These are phyloP conservation scores for Cephaloascus albidus DNA, from an alignment of 805 yeast species.

Conservation along the genomic window DNA sequence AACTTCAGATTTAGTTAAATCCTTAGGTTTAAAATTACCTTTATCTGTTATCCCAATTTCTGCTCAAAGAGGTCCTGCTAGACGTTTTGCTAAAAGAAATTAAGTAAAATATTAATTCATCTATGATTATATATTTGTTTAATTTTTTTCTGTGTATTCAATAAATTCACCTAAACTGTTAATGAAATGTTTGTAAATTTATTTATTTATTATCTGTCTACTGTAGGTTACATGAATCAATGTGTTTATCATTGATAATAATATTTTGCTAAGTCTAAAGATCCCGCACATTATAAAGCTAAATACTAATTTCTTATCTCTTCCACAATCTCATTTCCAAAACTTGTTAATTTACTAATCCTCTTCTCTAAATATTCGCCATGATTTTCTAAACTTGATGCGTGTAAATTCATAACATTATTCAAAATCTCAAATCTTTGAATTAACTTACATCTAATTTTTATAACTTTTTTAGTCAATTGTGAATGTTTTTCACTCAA, in stretches of 20 bases:
- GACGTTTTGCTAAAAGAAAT: conserved; percentile 90
- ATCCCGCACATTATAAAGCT: neutral
- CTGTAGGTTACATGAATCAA: no score
- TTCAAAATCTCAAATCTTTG: conserved; percentile 26
- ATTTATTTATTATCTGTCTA: no score
- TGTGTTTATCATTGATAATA: no score
- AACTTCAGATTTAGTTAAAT: conserved; percentile 90
- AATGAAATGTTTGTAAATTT: no score
- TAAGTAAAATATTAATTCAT: conserved; percentile 22
- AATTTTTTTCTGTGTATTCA: neutral
- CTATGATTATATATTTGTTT: neutral
- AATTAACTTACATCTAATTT: conserved; percentile 28
- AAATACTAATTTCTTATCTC: conserved; percentile 15
- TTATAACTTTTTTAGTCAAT: conserved; percentile 21
- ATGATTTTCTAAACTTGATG: conserved; percentile 17
- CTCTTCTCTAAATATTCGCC: conserved; percentile 22
- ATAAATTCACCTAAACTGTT: neutral
- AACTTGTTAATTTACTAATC: conserved; percentile 22
- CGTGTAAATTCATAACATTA: conserved; percentile 24
- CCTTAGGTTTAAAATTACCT: conserved; percentile 88
- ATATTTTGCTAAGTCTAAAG: no score
- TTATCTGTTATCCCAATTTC: conserved; percentile 79
- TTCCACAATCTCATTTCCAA: conserved; percentile 29
- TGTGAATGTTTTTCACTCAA: conserved; percentile 20
- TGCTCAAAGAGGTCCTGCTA: conserved; percentile 76